Base-by-base conservation (phyloP, 108 stramenopile genomes). In the Pseudonitzschia multistriata region DNA sequence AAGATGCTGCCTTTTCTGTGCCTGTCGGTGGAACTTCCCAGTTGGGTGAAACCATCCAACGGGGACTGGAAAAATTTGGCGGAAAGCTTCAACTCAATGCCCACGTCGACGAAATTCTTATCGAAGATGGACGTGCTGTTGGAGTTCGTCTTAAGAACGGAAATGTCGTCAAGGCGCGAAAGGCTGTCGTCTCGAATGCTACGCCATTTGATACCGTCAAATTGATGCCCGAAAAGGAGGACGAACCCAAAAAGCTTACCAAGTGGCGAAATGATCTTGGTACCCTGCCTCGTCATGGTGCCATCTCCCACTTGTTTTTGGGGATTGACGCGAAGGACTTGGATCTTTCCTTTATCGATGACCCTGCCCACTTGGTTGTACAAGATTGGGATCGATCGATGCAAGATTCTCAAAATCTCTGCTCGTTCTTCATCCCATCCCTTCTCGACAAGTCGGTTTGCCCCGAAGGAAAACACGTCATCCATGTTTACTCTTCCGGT, bases 121-220 rank as follows among this genome's bases (percentile, higher is more conserved):
- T 97, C 6, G 95, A 97, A 71, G 63, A 89, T 60, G 97, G 93
- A 40, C 79, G 93, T 39, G 95, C 95, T 1, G 81, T 80, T 19
- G 97, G 97, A 24, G 93, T 97, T 13, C 71, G 85, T 42, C 81
- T 95, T 11, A 92, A 93, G 81, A 94, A 94, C 69, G 96, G 95
- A 29, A 94, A 86, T 29, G 71, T 95, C 35, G 64, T 96, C 53
- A 86, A 84, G 80, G 96, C 96, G 0, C 63, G 79, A 13, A 96
- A 95, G 79, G 96, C 96, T 13, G 96, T 97, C 28, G 94, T 97
- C 11, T 85, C 83, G 62, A 97, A 97, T 71, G 95, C 96, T 3
- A 95, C 94, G 29, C 93, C 95, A 11, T 97, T 96, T 71, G 94
- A 96, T 76, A 96, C 95, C 10, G 91, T 96, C 48, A 96, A 94